Evolutionary conservation across 2,329 filamentous ascomycete genomes (phyloP).

Genomic region (Exutisphaerella laricina): DNA sequence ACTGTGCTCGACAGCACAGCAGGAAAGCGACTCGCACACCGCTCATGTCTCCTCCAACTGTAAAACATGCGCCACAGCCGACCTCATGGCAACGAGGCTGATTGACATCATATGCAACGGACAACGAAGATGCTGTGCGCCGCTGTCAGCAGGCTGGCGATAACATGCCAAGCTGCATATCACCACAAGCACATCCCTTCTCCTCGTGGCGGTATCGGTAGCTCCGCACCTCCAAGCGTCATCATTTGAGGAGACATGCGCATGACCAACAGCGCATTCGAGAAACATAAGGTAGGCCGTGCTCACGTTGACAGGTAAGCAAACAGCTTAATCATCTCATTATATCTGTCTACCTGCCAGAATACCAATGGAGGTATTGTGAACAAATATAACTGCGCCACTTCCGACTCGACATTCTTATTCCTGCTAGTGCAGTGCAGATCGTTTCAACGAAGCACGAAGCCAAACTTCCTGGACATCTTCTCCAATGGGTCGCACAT

Average conservation of each 20-base stretch:
- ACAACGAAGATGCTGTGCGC: conserved; percentile 1
- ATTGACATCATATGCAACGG: neutral
- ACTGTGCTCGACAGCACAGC: conserved; percentile 1
- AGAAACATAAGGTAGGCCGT: too few relatives aligned
- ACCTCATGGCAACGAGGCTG: neutral
- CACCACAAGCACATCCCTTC: neutral
- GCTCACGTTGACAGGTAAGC: too few relatives aligned
- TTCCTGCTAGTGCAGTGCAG: neutral
- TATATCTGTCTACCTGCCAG: too few relatives aligned
- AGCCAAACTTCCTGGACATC: too few relatives aligned
- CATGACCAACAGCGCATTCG: too few relatives aligned
- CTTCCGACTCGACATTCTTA: neutral
- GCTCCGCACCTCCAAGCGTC: too few relatives aligned
- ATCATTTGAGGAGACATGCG: too few relatives aligned
- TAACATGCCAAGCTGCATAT: neutral
- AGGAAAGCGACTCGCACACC: neutral
- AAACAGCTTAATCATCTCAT: too few relatives aligned
- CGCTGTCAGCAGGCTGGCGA: neutral
- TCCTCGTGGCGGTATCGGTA: too few relatives aligned
- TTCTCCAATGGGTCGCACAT: conserved; percentile 2
- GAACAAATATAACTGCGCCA: neutral
- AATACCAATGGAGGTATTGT: neutral
- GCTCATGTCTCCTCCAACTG: neutral
- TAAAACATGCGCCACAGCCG: neutral
- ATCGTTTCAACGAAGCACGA: neutral